Base-by-base conservation (phyloP, 805 yeast species). In the Metschnikowia reukaufii region DNA sequence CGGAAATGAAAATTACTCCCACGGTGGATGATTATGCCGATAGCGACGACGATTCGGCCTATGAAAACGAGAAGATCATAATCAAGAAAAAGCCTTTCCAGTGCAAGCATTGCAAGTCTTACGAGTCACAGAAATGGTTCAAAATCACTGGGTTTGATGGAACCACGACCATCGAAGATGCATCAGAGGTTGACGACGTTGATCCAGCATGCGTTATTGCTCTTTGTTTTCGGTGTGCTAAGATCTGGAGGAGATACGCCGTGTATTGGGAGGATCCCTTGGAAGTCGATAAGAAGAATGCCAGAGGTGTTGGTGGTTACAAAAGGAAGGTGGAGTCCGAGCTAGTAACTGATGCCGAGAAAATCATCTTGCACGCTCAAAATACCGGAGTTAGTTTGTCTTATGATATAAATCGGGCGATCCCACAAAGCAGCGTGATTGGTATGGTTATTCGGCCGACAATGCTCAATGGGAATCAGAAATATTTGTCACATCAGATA, bases 241-340 rank as follows among this genome's bases (percentile, higher is more conserved):
- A 86, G 48, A 61, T 94, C 23, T 92, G 98, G 98, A 76, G 96
- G 63, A 70, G 95, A 33, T 92, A 92, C 64, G 97, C 90, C 0
- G 83, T 88, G 0, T 74, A 72, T 8, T 94, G 98, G 98, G 88
- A 84, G 54, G 82, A 81, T 29, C 96, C 96, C 0, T 55, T 66
- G 19, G 89, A 83, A 44, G 82, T 88, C 0, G 65, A 81, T 36
- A 79, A 74, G 60, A 80, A 78, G 48, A 63, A 58, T 30, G 57
- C 66, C 13, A 64, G 61, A 39, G 61, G 81, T 12, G 76, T 78
- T 17, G 74, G 73, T 31, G 79, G 79, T 1, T 80, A 83, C 83
- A 79, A 76, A 54, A 76, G 77, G 52, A 76, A 74, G 46, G 64
- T 86, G 1, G 97, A 91, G 54, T 72, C 76, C 49, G 97, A 84